phyloP scores from a whole-genome alignment of 2,329 filamentous ascomycete genomes.

The Sporothrix phasma region DNA sequence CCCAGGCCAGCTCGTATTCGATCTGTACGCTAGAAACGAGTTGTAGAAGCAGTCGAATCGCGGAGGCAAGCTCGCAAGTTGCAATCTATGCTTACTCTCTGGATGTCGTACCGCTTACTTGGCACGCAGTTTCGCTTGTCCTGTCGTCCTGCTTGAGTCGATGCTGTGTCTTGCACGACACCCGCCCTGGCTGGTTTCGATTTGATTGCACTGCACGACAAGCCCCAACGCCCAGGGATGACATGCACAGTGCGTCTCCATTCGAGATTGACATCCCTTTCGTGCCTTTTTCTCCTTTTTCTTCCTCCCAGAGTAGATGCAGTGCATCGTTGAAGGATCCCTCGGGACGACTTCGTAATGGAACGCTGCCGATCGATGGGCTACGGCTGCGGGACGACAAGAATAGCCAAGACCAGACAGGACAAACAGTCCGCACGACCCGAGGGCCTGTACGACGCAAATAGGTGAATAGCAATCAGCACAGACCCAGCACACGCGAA shows the following conservation, averaged over 20 bases:
- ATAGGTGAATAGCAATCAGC: no score
- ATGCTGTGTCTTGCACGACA: not conserved
- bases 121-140: no score
- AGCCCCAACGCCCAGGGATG: not conserved
- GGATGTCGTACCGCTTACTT: not conserved
- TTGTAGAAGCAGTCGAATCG: no score
- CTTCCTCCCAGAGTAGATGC: no score
- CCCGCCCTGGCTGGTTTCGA: not conserved
- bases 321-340: not conserved
- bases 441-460: no score
- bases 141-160: not conserved
- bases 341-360: not conserved
- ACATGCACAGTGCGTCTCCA: not conserved
- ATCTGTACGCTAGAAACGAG: not conserved
- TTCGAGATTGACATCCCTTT: not conserved
- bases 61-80: no score
- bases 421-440: not conserved
- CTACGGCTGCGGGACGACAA: not conserved
- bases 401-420: not conserved
- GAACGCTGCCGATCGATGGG: not conserved
- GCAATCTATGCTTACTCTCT: not conserved
- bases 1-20: not conserved
- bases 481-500: not conserved
- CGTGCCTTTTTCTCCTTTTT: not conserved
- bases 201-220: not conserved